phyloP scores from a whole-genome alignment of 257 asterid species.

The Nicotiana tabacum region DNA sequence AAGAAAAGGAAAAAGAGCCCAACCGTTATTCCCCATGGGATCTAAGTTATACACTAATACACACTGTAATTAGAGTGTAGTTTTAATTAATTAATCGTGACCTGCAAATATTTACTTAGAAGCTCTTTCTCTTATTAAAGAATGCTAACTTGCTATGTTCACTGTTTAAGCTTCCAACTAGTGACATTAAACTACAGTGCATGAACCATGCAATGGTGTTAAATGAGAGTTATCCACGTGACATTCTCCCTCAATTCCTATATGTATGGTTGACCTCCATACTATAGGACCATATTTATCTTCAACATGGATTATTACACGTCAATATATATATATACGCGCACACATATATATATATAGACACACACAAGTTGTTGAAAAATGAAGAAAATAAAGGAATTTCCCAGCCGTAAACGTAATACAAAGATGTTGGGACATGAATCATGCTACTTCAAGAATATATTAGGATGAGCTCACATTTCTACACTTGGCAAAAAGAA shows the following conservation, averaged over 20 bases:
- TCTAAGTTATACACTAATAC: too few species aligned
- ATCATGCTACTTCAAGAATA: slow-evolving; percentile 22
- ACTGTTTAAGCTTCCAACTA: background rate
- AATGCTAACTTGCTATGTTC: background rate
- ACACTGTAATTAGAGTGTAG: too few species aligned
- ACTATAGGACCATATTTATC: slow-evolving; percentile 18
- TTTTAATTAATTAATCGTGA: too few species aligned
- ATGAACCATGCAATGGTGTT: slow-evolving; percentile 32
- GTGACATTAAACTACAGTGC: slow-evolving; percentile 21
- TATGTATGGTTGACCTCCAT: slow-evolving; percentile 16
- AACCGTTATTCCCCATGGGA: too few species aligned
- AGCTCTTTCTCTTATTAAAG: too few species aligned
- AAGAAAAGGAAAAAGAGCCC: too few species aligned
- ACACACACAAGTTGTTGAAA: too few species aligned
- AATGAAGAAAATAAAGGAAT: background rate
- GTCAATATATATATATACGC: background rate
- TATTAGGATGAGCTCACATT: slow-evolving; percentile 1
- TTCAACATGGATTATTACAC: slow-evolving; percentile 3
- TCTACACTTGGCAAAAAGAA: background rate
- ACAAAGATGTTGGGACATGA: slow-evolving; percentile 13
- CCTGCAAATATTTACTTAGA: too few species aligned
- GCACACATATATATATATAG: too few species aligned
- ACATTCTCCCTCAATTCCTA: background rate
- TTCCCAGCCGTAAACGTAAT: background rate
- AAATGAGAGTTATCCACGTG: slow-evolving; percentile 3